Evolutionary conservation across 75 land plant species (phyloP).

Genomic region (Sequoiadendron giganteum): DNA sequence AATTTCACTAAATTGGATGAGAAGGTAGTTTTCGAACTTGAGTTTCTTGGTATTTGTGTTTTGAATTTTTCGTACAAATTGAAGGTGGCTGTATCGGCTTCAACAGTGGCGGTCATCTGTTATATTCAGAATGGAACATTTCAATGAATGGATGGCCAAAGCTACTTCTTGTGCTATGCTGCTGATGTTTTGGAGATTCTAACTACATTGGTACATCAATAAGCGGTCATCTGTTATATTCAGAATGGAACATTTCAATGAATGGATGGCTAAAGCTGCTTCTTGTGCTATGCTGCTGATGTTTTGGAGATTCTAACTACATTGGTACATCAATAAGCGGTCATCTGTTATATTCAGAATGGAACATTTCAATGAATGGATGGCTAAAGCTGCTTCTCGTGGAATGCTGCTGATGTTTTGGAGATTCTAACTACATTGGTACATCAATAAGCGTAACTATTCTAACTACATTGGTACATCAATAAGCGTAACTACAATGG

Average conservation of each 20-base stretch:
- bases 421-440: neutral
- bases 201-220: too few species aligned
- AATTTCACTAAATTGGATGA: neutral
- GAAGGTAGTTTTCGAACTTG: neutral
- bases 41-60: neutral
- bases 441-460: too few species aligned
- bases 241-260: neutral
- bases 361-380: neutral
- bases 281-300: neutral
- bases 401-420: neutral
- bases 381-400: neutral
- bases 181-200: neutral
- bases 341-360: neutral
- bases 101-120: neutral
- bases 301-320: neutral
- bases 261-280: neutral
- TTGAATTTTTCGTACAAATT: neutral
- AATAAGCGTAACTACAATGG: too few species aligned
- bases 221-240: neutral
- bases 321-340: too few species aligned
- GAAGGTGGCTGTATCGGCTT: neutral
- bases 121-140: neutral
- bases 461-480: too few species aligned
- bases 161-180: neutral
- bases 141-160: neutral